phyloP scores from a whole-genome alignment of 768 basidiomycete species.

The Leccinum obscurum region DNA sequence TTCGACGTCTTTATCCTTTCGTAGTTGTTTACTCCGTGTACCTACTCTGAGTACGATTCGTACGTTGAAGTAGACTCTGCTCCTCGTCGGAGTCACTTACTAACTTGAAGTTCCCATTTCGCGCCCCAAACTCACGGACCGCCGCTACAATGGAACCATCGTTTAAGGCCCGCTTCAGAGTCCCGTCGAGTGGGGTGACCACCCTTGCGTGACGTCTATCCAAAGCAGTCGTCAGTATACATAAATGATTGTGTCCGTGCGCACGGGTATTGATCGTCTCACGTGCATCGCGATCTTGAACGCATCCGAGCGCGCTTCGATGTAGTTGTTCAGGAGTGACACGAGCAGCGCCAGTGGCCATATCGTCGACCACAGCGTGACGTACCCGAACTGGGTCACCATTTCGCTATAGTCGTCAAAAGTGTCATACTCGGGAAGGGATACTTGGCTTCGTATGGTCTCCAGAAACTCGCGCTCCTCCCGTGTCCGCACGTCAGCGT shows the following conservation, averaged over 20 bases:
- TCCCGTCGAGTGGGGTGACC: no score
- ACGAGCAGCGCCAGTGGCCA: constrained; percentile 92
- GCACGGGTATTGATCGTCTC: constrained; percentile 77
- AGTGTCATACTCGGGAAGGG: constrained; percentile 75
- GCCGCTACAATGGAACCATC: no score
- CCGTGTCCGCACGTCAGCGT: constrained; percentile 37
- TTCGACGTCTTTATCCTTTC: no score
- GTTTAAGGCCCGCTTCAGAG: no score
- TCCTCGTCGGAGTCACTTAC: no score
- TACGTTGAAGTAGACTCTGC: no score
- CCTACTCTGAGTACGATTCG: no score
- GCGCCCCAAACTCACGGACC: no score
- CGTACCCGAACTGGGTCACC: constrained; percentile 94
- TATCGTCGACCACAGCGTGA: constrained; percentile 88
- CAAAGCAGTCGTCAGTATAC: no score
- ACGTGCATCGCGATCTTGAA: constrained; percentile 90
- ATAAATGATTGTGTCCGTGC: constrained; percentile 72
- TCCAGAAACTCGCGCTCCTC: constrained; percentile 83
- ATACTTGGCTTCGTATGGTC: constrained; percentile 71
- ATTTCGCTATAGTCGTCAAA: constrained; percentile 95
- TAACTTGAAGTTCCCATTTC: no score
- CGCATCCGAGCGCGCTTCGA: constrained; percentile 94
- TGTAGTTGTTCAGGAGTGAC: constrained; percentile 88
- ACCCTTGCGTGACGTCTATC: no score
- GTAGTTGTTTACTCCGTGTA: no score